A percentile compares a stretch with the other conserved stretches of the same genome.
phyloP scores from a whole-genome alignment of 345 rosid species.

The Excoecaria cochinchinensis region DNA sequence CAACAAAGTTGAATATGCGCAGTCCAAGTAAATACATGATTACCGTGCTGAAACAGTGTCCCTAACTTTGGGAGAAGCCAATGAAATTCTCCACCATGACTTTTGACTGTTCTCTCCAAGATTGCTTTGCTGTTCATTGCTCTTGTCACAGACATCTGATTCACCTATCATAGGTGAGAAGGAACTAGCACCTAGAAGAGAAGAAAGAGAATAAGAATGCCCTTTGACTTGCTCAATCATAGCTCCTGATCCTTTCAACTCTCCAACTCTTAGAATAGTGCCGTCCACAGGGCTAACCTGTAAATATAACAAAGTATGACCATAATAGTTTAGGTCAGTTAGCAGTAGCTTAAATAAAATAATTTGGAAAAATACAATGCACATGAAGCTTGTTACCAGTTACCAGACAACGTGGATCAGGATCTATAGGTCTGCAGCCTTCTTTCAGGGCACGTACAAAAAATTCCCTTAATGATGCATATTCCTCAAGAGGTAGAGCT shows the following conservation, averaged over 20 bases:
- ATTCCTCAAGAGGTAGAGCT: conserved; percentile 79
- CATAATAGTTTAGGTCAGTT: conserved; percentile 14
- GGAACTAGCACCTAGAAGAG: conserved; percentile 83
- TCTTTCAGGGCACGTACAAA: conserved; percentile 81
- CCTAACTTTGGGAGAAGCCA: conserved; percentile 77
- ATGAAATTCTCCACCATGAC: conserved; percentile 78
- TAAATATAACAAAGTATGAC: conserved; percentile 13
- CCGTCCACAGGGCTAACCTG: conserved; percentile 99
- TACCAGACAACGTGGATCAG: conserved; percentile 91
- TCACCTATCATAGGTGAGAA: conserved; percentile 62
- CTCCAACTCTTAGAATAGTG: conserved; percentile 72
- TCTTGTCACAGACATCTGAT: conserved; percentile 35
- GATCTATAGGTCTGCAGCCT: conserved; percentile 86
- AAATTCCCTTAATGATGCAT: conserved; percentile 78
- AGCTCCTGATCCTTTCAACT: conserved; percentile 73
- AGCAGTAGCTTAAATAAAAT: conserved; percentile 21
- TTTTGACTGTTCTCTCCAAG: conserved; percentile 47
- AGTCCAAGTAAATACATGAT: conserved; percentile 3
- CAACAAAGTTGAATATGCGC: not conserved
- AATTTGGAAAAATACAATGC: conserved; percentile 21
- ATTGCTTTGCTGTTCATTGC: conserved; percentile 36
- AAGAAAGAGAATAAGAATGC: conserved; percentile 70
- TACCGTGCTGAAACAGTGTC: conserved; percentile 55
- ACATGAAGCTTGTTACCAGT: conserved; percentile 64
- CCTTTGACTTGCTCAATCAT: conserved; percentile 99